Evolutionary conservation across 2,329 filamentous ascomycete genomes (phyloP).

Genomic region (Colletotrichum sojae): DNA sequence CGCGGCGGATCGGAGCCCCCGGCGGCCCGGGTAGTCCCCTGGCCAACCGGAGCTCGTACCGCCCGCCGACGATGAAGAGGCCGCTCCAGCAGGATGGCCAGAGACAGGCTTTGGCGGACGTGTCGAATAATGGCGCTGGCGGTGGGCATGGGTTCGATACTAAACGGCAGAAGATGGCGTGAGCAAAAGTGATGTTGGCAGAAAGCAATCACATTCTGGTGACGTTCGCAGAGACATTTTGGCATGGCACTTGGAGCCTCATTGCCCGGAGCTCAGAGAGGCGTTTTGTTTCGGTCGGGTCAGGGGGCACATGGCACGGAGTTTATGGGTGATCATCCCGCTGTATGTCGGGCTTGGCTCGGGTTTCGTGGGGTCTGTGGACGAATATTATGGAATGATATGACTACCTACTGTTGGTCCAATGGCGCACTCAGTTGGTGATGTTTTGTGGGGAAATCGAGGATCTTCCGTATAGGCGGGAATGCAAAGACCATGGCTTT

Average conservation of each 20-base stretch:
- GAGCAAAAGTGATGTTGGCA: slow-evolving; percentile 14
- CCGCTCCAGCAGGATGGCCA: slow-evolving; percentile 45
- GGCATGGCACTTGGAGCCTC: neutral
- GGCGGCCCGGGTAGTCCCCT: slow-evolving; percentile 68
- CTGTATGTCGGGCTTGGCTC: no score
- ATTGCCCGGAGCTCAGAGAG: no score
- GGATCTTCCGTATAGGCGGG: no score
- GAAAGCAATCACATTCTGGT: neutral
- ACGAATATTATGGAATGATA: no score
- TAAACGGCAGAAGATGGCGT: slow-evolving; percentile 67
- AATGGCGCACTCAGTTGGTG: no score
- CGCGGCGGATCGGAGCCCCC: slow-evolving; percentile 73
- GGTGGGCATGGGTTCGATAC: slow-evolving; percentile 55
- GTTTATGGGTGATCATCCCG: no score
- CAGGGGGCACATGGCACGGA: no score
- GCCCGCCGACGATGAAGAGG: slow-evolving; percentile 67
- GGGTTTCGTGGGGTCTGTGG: no score
- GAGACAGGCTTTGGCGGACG: slow-evolving; percentile 65
- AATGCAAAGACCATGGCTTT: no score
- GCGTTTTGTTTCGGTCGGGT: no score
- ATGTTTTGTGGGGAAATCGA: no score
- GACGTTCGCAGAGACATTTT: neutral
- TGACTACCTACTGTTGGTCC: no score
- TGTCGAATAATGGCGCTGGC: slow-evolving; percentile 60
- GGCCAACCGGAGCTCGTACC: slow-evolving; percentile 71